Conservation (phyloP, 257 asterid species). For the Misopates orontium region DNA sequence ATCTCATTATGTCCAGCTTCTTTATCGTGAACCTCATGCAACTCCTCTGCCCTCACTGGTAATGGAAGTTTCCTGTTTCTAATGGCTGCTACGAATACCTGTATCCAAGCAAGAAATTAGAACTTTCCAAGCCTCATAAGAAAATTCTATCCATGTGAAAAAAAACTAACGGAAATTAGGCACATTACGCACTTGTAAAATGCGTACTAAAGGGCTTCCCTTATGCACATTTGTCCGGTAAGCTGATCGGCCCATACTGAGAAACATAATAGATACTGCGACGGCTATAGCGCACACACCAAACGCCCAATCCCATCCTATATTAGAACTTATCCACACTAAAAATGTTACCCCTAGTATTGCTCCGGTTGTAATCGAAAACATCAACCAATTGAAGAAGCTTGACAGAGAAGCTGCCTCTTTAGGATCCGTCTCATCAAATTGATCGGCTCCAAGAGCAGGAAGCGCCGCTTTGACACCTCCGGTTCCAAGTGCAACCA, state of each 20-base stretch:
- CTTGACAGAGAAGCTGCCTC: constrained; percentile 61
- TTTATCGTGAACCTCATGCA: constrained; percentile 52
- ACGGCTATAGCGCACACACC: constrained; percentile 57
- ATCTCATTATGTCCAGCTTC: constrained; percentile 50
- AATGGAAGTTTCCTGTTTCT: constrained; percentile 52
- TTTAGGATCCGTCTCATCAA: constrained; percentile 54
- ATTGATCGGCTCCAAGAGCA: constrained; percentile 76
- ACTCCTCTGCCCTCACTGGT: constrained; percentile 41
- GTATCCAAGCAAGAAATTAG: background rate
- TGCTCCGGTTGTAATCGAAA: constrained; percentile 55
- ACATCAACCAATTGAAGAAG: constrained; percentile 71
- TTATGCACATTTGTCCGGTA: constrained; percentile 52
- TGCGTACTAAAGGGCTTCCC: constrained; percentile 62
- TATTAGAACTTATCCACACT: constrained; percentile 67
- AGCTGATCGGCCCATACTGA: constrained; percentile 50
- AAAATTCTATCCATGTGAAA: background rate
- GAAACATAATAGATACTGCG: constrained; percentile 40
- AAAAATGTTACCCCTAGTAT: constrained; percentile 64
- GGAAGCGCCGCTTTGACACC: constrained; percentile 75
- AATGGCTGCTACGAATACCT: constrained; percentile 68
- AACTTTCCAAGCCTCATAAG: background rate
- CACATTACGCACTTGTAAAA: constrained; percentile 44
- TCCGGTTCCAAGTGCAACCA: constrained; percentile 65
- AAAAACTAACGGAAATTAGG: background rate
- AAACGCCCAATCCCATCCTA: constrained; percentile 83